Conservation (phyloP, 306 rosid species). For the Alnus rubra region DNA sequence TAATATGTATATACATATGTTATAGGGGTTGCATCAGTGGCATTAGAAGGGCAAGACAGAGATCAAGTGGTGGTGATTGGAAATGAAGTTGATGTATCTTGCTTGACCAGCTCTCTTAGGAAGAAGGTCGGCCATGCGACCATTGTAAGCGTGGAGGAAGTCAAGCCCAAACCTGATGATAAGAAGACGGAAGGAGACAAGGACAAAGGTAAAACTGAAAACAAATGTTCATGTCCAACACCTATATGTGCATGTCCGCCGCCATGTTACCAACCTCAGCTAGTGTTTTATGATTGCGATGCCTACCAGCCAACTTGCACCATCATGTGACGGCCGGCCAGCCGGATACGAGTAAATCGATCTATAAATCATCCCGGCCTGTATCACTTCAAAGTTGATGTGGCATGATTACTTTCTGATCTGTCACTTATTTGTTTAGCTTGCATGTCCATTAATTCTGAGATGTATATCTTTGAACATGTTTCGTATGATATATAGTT, state of each 20-base stretch:
- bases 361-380: too few relatives aligned
- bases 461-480: too few relatives aligned
- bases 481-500: too few relatives aligned
- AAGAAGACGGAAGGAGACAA: not conserved
- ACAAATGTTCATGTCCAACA: not conserved
- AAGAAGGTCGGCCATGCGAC: conserved; percentile 43
- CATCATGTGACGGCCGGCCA: not conserved
- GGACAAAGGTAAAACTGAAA: not conserved
- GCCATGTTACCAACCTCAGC: not conserved
- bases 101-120: conserved; percentile 43
- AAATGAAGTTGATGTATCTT: conserved; percentile 51
- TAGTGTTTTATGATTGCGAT: not conserved
- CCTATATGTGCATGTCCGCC: not conserved
- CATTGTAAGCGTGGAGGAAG: conserved; percentile 41
- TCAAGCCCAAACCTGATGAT: not conserved
- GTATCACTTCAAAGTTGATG: too few relatives aligned
- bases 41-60: conserved; percentile 32
- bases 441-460: too few relatives aligned
- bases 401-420: too few relatives aligned
- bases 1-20: not conserved
- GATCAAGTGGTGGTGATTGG: conserved; percentile 47
- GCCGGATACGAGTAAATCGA: too few relatives aligned
- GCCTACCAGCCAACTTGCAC: not conserved
- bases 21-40: conserved; percentile 43
- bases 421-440: too few relatives aligned